Evolutionary conservation across 129 eudicot genomes (phyloP), one percentile per base, ranked within the genome.

Genomic region (Tagetes erecta): DNA sequence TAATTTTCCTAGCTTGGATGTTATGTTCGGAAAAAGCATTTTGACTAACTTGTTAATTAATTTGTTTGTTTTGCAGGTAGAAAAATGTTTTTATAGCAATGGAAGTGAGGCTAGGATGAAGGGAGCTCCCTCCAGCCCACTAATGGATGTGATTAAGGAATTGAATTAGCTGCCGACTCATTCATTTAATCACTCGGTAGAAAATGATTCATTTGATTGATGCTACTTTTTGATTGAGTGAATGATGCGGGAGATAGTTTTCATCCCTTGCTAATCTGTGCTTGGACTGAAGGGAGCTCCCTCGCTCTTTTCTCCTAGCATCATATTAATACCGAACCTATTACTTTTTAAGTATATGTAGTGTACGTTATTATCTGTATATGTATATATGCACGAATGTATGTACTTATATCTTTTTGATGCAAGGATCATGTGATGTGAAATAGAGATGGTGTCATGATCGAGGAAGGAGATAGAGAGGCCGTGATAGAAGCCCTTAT

Each of bases 241-340:
- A 88, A 90, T 94, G 98, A 94, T 85, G 96, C 96, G 99, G 99
- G 97, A 91, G 97, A 86, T 88, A 85, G 75, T 91, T 88, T 90
- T 92, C 94, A 70, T 76, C 87, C 86, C 81, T 86, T 82, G 85
- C 84, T 83, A 72, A 52, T 94, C 96, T 56, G 49, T 91, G 89
- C 99, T 94, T 94, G 99, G 99, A 94, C 99, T 94, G 97, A 94
- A 94, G 97, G 99, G 99, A 91, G 99, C 99, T 94, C 99, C 96
- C 93, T 91, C 70, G 71, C 68, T 31, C 70, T 69, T 27, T 76
- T 42, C 35, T 64, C 51, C 44, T 33, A 59, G 27, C 65, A 9
- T 49, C 12, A 49, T 49, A n/a, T n/a, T n/a, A n/a, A 20, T 20
- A 20, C 27, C 27, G 27, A 0, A 20, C 27, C 27, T 20, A 20